phyloP scores from a whole-genome alignment of 2,329 filamentous ascomycete genomes.

The Diplodia scrobiculata region DNA sequence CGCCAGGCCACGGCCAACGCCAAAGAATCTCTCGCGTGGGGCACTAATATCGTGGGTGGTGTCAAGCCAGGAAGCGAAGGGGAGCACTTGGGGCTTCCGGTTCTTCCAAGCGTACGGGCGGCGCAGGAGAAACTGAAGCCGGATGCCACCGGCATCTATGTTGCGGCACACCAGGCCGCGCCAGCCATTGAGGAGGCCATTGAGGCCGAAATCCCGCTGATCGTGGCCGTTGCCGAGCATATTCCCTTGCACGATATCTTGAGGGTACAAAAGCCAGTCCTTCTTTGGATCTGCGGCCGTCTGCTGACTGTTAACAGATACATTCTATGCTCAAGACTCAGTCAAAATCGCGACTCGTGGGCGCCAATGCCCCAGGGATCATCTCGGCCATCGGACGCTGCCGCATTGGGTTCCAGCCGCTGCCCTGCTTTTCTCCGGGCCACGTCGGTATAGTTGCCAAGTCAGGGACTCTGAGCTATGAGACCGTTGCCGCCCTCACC shows the following conservation, averaged over 20 bases:
- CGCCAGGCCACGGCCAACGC: conserved; percentile 72
- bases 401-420: conserved; percentile 73
- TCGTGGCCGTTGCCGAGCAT: conserved; percentile 78
- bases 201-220: conserved; percentile 73
- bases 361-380: conserved; percentile 80
- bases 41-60: conserved; percentile 77
- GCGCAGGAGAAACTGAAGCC: conserved; percentile 72
- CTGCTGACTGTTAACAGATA: conserved; percentile 49
- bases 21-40: conserved; percentile 73
- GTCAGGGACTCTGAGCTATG: conserved; percentile 77
- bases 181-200: conserved; percentile 78
- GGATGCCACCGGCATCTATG: conserved; percentile 77
- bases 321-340: conserved; percentile 72
- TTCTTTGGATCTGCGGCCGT: neutral
- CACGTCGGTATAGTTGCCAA: conserved; percentile 76
- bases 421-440: conserved; percentile 70
- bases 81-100: conserved; percentile 71
- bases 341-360: conserved; percentile 70
- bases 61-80: conserved; percentile 68
- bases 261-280: conserved; percentile 55
- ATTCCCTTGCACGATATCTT: conserved; percentile 78
- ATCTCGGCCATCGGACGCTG: conserved; percentile 72
- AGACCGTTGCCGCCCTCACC: conserved; percentile 74
- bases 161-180: conserved; percentile 72
- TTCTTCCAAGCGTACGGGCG: conserved; percentile 67